These are phyloP conservation scores for Lizonia empirigonia DNA, from an alignment of 2,329 filamentous ascomycete genomes.

Conservation along the genomic window DNA sequence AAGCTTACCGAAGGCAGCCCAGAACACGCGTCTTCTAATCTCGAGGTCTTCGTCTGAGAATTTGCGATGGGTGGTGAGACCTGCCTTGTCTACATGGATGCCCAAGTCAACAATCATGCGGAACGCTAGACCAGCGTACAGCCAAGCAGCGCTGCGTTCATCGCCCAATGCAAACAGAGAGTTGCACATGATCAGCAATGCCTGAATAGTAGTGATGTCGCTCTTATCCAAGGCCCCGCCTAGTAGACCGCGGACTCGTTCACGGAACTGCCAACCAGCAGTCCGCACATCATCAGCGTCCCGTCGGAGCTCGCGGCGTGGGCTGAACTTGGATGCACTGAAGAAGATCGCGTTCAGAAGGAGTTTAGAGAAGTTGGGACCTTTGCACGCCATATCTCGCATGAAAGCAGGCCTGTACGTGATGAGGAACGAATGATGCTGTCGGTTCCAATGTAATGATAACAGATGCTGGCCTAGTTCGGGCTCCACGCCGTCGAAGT, in stretches of 20 bases:
- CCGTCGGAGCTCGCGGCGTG: slow-evolving; percentile 53
- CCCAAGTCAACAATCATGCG: slow-evolving; percentile 62
- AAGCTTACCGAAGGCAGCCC: slow-evolving; percentile 50
- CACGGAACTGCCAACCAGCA: slow-evolving; percentile 56
- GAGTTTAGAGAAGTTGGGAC: slow-evolving; percentile 63
- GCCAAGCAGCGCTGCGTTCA: slow-evolving; percentile 60
- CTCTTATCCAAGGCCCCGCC: slow-evolving; percentile 55
- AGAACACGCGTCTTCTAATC: slow-evolving; percentile 54
- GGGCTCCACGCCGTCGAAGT: slow-evolving; percentile 62
- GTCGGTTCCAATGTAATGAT: slow-evolving; percentile 60
- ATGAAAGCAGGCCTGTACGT: slow-evolving; percentile 58
- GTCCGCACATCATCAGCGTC: slow-evolving; percentile 55
- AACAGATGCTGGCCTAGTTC: slow-evolving; percentile 60
- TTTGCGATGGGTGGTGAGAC: slow-evolving; percentile 36
- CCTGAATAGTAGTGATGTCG: slow-evolving; percentile 61
- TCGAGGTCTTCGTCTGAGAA: slow-evolving; percentile 56
- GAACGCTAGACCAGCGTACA: slow-evolving; percentile 64
- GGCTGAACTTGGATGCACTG: slow-evolving; percentile 54
- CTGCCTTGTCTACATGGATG: slow-evolving; percentile 55
- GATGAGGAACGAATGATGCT: slow-evolving; percentile 57
- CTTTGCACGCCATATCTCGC: slow-evolving; percentile 56
- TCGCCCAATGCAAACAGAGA: slow-evolving; percentile 59
- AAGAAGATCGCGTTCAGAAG: slow-evolving; percentile 62
- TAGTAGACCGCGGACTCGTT: slow-evolving; percentile 56
- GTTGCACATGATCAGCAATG: slow-evolving; percentile 58